A percentile compares a stretch with the other conserved stretches of the same genome.
Conservation (phyloP, 345 rosid species). For the Gynandropsis gynandra region DNA sequence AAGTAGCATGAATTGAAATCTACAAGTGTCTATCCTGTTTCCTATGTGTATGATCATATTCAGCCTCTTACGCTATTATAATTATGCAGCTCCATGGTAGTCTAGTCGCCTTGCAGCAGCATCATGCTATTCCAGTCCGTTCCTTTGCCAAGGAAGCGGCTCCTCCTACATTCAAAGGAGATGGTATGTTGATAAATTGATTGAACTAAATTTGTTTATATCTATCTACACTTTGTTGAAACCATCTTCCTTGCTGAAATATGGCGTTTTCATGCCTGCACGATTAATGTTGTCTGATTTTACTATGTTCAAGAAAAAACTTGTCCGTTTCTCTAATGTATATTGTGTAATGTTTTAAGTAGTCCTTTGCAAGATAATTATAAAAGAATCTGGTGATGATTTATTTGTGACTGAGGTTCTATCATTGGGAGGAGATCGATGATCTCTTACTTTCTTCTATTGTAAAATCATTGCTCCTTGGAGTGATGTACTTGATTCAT, state of each 20-base stretch:
- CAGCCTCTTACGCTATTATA: neutral
- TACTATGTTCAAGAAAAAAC: conserved; percentile 7
- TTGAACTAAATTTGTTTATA: neutral
- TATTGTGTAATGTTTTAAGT: neutral
- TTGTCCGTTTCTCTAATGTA: neutral
- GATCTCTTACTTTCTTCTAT: neutral
- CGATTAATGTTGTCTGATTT: neutral
- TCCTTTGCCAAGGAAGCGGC: conserved; percentile 71
- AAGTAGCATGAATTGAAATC: neutral
- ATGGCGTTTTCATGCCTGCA: neutral
- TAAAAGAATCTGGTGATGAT: neutral
- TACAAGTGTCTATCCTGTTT: neutral
- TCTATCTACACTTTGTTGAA: neutral
- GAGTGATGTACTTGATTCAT: neutral
- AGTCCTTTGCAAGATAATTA: neutral
- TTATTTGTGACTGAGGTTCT: conserved; percentile 7
- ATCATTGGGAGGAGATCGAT: conserved; percentile 2
- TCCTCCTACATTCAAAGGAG: conserved; percentile 67
- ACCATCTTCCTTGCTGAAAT: neutral
- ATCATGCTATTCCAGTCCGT: conserved; percentile 50
- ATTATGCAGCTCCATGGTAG: conserved; percentile 49
- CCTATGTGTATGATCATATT: neutral
- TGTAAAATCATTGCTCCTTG: neutral
- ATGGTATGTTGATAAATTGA: conserved; percentile 44
- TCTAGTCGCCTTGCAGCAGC: conserved; percentile 40